Evolutionary conservation across 345 rosid genomes (phyloP).

Genomic region (Anastatica hierochuntica): DNA sequence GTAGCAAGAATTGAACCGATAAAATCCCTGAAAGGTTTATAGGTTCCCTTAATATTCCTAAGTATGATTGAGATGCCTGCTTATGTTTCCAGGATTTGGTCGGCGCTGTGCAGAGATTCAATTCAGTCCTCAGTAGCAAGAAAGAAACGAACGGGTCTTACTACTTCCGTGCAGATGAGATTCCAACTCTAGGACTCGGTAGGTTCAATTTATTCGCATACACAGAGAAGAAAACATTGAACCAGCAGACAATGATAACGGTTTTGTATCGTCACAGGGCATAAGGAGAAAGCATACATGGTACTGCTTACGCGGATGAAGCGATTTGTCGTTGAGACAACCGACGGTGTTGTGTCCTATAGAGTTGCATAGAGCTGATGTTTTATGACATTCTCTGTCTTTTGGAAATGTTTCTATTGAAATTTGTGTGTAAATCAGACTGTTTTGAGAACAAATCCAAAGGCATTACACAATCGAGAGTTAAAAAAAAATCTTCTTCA

Average conservation of each 20-base stretch:
- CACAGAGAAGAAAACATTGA: too few species aligned
- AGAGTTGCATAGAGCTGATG: slow-evolving; percentile 23
- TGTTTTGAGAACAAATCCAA: slow-evolving; percentile 7
- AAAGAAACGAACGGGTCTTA: slow-evolving; percentile 27
- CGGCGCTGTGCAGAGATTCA: slow-evolving; percentile 60
- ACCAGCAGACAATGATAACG: too few species aligned
- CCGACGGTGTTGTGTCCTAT: slow-evolving; percentile 46
- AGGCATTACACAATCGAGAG: too few species aligned
- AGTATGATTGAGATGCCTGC: too few species aligned
- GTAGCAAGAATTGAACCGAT: too few species aligned
- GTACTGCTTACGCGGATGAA: slow-evolving; percentile 59
- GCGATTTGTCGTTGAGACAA: slow-evolving; percentile 48
- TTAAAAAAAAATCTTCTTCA: too few species aligned
- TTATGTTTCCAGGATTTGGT: slow-evolving; percentile 50
- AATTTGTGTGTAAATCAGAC: neutral
- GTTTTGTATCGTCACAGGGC: slow-evolving; percentile 38
- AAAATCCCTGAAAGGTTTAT: too few species aligned
- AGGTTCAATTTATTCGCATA: slow-evolving; percentile 1
- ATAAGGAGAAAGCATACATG: slow-evolving; percentile 53
- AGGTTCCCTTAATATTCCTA: too few species aligned
- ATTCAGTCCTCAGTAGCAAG: slow-evolving; percentile 41
- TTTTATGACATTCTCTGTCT: neutral
- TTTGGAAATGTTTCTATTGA: neutral
- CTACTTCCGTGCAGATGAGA: slow-evolving; percentile 57
- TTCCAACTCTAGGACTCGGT: slow-evolving; percentile 59